These are phyloP conservation scores for Wickerhamiella brachini DNA, from an alignment of 805 yeast genomes.

Conservation along the genomic window DNA sequence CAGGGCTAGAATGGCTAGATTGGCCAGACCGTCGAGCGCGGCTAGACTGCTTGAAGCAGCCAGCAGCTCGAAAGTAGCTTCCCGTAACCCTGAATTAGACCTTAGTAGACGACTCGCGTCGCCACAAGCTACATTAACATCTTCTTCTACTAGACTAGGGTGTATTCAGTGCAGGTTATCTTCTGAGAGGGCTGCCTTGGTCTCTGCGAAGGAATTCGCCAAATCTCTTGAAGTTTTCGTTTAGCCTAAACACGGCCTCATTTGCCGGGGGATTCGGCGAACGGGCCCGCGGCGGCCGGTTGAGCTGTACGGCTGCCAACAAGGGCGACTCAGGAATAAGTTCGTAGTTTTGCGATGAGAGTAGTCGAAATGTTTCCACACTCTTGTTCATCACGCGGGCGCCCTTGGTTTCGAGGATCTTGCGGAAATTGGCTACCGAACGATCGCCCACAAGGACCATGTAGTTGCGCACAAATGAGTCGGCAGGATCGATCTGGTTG, in stretches of 20 bases:
- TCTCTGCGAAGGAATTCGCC: conserved; percentile 13
- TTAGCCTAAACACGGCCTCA: not conserved
- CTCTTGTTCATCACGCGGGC: conserved; percentile 21
- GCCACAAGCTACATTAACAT: too few relatives aligned
- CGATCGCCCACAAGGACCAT: conserved; percentile 54
- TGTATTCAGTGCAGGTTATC: not conserved
- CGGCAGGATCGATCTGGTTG: conserved; percentile 53
- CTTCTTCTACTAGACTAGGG: too few relatives aligned
- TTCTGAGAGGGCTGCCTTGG: not conserved
- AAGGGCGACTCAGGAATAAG: conserved; percentile 10
- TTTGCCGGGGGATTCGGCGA: not conserved
- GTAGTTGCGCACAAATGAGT: conserved; percentile 48
- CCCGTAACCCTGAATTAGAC: not conserved
- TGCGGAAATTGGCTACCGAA: conserved; percentile 46
- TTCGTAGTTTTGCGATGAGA: conserved; percentile 13
- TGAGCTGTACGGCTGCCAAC: conserved; percentile 4
- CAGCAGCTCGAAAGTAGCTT: too few relatives aligned
- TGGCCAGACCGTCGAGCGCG: too few relatives aligned
- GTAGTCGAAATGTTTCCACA: conserved; percentile 13
- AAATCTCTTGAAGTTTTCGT: conserved; percentile 5
- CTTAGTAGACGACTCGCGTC: not conserved
- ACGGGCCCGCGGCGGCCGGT: not conserved
- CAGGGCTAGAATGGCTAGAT: too few relatives aligned
- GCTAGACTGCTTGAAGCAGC: too few relatives aligned
- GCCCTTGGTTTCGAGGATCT: conserved; percentile 52